Evolutionary conservation across 1,139 yeast genomes (phyloP).

Genomic region (Diutina catenulata): DNA sequence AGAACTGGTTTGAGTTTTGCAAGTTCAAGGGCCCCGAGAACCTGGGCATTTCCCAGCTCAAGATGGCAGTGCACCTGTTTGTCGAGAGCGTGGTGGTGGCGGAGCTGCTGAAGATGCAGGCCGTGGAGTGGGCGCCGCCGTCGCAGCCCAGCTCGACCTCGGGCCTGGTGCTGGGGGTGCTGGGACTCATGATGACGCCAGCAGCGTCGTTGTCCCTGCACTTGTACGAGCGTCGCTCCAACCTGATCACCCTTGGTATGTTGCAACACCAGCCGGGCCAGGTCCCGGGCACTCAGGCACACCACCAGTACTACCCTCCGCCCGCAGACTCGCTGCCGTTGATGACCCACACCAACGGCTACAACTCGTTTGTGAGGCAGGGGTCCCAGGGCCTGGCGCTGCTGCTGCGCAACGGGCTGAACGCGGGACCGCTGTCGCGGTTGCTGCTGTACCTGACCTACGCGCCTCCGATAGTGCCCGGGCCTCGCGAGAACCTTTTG

Average conservation of each 20-base stretch:
- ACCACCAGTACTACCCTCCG: not conserved
- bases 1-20: constrained; percentile 2
- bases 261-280: not conserved
- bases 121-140: not conserved
- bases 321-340: not conserved
- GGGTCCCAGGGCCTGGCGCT: constrained; percentile 1
- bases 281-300: no score
- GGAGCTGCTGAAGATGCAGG: not conserved
- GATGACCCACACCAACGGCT: not conserved
- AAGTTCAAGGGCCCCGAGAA: not conserved
- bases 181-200: no score
- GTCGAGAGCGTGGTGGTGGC: not conserved
- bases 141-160: not conserved
- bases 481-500: not conserved
- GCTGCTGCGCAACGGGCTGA: constrained; percentile 4
- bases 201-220: no score
- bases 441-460: constrained; percentile 4
- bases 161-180: not conserved
- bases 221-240: not conserved
- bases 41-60: not conserved
- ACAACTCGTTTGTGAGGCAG: constrained; percentile 4
- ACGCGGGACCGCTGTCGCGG: not conserved
- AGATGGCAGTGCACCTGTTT: not conserved
- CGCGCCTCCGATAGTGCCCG: constrained; percentile 1
- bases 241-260: constrained; percentile 2